Evolutionary conservation across 2,329 filamentous ascomycete species (phyloP).

Genomic region (Colletotrichum sojae): DNA sequence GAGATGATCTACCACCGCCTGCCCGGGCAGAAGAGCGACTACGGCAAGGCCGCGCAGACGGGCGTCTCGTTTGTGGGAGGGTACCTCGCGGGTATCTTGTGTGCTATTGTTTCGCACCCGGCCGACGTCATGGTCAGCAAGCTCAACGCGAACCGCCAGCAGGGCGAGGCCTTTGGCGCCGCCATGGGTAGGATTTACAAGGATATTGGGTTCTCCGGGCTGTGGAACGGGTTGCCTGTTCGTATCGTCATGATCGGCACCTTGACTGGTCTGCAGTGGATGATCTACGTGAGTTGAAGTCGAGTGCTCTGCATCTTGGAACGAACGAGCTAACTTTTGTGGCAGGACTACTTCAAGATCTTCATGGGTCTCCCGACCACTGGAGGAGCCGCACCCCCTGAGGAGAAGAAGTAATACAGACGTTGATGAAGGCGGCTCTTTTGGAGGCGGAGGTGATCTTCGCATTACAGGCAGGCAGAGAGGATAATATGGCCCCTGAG

Average conservation of each 20-base stretch:
- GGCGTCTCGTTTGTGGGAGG: conserved; percentile 87
- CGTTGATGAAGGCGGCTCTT: too few relatives aligned
- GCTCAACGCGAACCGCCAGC: conserved; percentile 82
- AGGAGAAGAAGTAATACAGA: conserved; percentile 59
- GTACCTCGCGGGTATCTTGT: conserved; percentile 90
- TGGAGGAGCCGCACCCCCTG: conserved; percentile 72
- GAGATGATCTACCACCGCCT: conserved; percentile 85
- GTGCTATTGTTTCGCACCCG: conserved; percentile 85
- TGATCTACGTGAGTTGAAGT: conserved; percentile 88
- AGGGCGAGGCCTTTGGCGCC: conserved; percentile 83
- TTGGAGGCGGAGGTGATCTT: not conserved
- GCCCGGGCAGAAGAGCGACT: conserved; percentile 83
- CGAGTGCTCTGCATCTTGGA: too few relatives aligned
- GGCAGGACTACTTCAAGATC: conserved; percentile 87
- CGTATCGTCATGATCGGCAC: conserved; percentile 91
- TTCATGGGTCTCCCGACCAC: conserved; percentile 91
- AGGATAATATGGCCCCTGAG: not conserved
- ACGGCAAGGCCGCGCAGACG: conserved; percentile 85
- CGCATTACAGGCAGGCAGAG: not conserved
- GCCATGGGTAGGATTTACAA: conserved; percentile 87
- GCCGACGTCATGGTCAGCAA: conserved; percentile 95
- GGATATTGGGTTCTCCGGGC: conserved; percentile 87
- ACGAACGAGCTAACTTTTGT: conserved; percentile 44
- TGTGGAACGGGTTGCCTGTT: conserved; percentile 92
- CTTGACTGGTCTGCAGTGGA: conserved; percentile 89